Evolutionary conservation across 768 basidiomycete genomes (phyloP), one percentile per base, ranked within the genome.

Genomic region (Suillus fuscotomentosus): DNA sequence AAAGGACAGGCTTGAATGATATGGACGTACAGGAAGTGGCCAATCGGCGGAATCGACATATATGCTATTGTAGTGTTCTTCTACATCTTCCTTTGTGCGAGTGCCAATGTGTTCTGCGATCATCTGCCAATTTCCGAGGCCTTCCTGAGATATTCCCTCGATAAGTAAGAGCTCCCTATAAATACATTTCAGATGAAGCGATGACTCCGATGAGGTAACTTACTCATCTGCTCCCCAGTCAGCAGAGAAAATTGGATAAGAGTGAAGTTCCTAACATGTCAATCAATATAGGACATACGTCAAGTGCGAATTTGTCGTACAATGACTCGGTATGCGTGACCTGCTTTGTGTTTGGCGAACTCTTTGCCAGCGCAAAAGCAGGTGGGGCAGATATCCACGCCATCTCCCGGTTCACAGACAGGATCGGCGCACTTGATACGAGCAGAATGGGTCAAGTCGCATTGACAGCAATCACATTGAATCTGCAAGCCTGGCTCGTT

Each of bases 201-300:
- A n/a, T 34, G 36, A 38, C 36, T 38, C 36, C 36, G 9, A 38
- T 10, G 39, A 56, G 43, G 50, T 60, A 5, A 80, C 88, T 76
- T 70, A 95, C 94, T 99, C 97, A 76, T 99, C 97, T 10, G 96
- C 97, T 45, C 95, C 97, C 97, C 97, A 99, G 74, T 97, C 94
- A 63, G 90, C 88, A 9, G 89, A 84, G 71, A 97, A 97, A 71
- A 99, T 97, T 3, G 97, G 97, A 76, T 96, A 94, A 9, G 97
- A 95, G 74, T 97, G 94, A 71, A 96, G 85, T 80, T 97, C 96
- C 95, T 96, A n/a, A 2, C 2, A 9, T 13, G 53, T 67, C 5
- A 70, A 45, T 45, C 34, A 39, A n/a, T 24, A 6, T 50, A 60
- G 50, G 27, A 61, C 45, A n/a, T 36, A 27, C 54, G 63, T 27